These are phyloP conservation scores for Pholiota adiposa DNA, from an alignment of 1,284 basidiomycete genomes.

Conservation along the genomic window DNA sequence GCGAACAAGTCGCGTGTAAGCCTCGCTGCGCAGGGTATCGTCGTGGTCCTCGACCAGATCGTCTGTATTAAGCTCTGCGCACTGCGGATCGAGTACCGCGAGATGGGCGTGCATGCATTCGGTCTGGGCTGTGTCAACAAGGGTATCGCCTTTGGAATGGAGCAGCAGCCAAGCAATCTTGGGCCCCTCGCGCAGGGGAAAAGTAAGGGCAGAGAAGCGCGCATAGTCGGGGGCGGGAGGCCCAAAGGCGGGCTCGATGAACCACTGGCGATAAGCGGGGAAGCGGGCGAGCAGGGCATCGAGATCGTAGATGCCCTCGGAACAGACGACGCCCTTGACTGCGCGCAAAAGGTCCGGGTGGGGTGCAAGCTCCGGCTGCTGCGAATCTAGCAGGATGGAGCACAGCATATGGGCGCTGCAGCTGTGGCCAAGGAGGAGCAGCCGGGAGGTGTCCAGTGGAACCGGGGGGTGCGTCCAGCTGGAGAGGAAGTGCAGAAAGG, in stretches of 20 bases:
- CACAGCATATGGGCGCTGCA: constrained; percentile 82
- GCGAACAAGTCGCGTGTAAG: background rate
- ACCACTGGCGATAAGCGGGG: constrained; percentile 67
- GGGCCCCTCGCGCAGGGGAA: constrained; percentile 34
- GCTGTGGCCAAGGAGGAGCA: constrained; percentile 77
- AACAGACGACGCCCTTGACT: constrained; percentile 59
- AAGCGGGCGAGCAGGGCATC: constrained; percentile 63
- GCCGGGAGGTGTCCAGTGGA: constrained; percentile 42
- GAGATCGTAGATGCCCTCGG: constrained; percentile 79
- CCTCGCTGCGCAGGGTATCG: constrained; percentile 27
- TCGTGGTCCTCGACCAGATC: constrained; percentile 59
- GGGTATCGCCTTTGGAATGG: constrained; percentile 72
- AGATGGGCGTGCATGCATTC: constrained; percentile 60
- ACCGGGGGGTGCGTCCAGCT: constrained; percentile 43
- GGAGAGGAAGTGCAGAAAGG: constrained; percentile 60
- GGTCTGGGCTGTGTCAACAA: constrained; percentile 69
- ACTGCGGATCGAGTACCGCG: constrained; percentile 31
- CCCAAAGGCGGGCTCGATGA: constrained; percentile 68
- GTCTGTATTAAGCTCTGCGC: constrained; percentile 45
- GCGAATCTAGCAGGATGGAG: constrained; percentile 59
- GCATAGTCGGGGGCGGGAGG: constrained; percentile 42
- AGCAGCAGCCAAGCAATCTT: constrained; percentile 68
- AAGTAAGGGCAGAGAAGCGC: constrained; percentile 49
- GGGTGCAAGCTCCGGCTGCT: constrained; percentile 49
- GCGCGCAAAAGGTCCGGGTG: constrained; percentile 48